Conservation (phyloP, 495 filamentous ascomycete genomes). For the Hyaloscypha variabilis region DNA sequence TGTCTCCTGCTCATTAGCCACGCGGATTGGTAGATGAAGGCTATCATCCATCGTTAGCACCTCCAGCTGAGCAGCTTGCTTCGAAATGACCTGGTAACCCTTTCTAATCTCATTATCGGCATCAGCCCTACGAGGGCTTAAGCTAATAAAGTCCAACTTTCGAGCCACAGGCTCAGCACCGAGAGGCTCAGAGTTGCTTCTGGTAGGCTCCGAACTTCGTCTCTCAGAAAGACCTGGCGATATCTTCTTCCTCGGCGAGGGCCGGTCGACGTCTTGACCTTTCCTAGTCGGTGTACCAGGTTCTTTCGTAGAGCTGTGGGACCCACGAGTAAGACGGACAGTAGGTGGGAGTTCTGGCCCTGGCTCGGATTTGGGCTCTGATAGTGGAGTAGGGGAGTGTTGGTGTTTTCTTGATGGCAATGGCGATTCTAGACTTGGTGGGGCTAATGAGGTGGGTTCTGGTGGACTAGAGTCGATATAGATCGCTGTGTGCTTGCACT, state of each 20-base stretch:
- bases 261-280: neutral
- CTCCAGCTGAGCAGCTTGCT: no score
- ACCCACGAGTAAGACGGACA: neutral
- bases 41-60: no score
- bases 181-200: neutral
- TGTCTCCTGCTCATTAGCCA: no score
- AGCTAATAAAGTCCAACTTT: neutral
- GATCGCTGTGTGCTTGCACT: neutral
- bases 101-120: no score
- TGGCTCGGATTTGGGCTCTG: neutral
- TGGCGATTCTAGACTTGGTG: neutral
- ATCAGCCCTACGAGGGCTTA: neutral
- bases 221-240: neutral
- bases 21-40: neutral
- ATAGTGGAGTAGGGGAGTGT: neutral
- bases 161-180: neutral
- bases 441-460: neutral
- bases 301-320: neutral
- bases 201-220: neutral
- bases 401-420: neutral
- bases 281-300: neutral
- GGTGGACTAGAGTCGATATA: neutral
- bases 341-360: neutral
- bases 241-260: neutral
- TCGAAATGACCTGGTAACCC: no score